Base-by-base conservation (phyloP, 164 flowering plant species). In the Vitis labrusca region DNA sequence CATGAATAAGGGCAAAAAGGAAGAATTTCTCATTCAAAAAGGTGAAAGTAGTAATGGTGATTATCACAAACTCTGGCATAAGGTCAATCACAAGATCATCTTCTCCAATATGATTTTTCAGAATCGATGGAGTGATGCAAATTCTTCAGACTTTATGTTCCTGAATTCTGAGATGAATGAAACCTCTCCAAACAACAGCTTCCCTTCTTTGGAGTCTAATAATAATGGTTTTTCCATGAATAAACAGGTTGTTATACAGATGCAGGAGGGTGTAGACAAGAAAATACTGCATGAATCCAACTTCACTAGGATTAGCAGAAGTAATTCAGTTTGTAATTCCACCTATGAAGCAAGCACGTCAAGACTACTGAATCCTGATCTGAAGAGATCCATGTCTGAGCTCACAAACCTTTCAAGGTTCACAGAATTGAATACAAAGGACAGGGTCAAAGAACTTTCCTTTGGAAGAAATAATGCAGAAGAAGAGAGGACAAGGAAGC, bases 401-500 rank as follows among this genome's bases (percentile, higher is more conserved):
- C 66, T 75, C 13, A 54, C 64, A 10, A 71, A 61, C 62, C 14
- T 66, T 11, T 59, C 78, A 9, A 66, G 78, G 51, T 75, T 66
- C 15, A 13, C 16, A 60, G 66, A 60, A 37, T 59, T 51, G 1
- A 64, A 53, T 52, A 48, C 47, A 50, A 63, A 61, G 17, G 32
- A 14, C 48, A 57, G 61, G 4, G 13, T 15, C n/a, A 62, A 27
- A 29, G 76, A 50, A 19, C 54, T 57, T 27, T 10, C 61, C 17
- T 54, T 50, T 53, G 44, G 6, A 37, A 3, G 7, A 37, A 37
- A 37, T 37, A 69, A 30, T n/a, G 71, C n/a, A 2, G 64, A 76
- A 9, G 86, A 81, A 52, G 85, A 83, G 71, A 78, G 68, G 67
- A 61, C 53, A 55, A 76, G 73, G 70, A 76, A 60, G 78, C 61